These are phyloP conservation scores for Pisolithus tinctorius DNA, from an alignment of 768 basidiomycete species.

Conservation along the genomic window DNA sequence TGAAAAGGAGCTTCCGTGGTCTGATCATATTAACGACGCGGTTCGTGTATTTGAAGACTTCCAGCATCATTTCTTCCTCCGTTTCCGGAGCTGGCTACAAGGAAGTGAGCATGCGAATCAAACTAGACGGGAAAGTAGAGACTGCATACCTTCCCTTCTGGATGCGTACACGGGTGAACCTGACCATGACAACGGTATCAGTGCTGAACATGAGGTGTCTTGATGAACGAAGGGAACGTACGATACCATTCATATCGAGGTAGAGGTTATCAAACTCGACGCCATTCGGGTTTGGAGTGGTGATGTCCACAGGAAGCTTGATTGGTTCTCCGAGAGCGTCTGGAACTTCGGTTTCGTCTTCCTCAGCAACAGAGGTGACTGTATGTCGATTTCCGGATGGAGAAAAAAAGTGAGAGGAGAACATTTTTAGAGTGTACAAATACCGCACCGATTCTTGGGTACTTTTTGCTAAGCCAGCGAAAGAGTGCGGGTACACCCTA, in stretches of 20 bases:
- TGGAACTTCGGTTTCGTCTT: constrained; percentile 65
- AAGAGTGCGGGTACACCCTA: constrained; percentile 98
- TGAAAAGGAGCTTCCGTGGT: constrained; percentile 91
- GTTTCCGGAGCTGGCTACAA: constrained; percentile 88
- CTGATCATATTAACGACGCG: constrained; percentile 95
- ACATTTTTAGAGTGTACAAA: not conserved
- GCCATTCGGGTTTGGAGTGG: constrained; percentile 87
- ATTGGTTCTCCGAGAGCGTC: constrained; percentile 62
- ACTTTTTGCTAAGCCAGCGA: constrained; percentile 98
- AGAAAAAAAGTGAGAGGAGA: not conserved
- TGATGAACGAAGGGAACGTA: constrained; percentile 28
- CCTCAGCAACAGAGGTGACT: constrained; percentile 81
- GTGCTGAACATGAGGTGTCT: not conserved
- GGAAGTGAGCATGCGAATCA: not conserved
- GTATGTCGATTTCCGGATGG: not conserved
- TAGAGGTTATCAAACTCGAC: constrained; percentile 95
- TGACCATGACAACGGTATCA: constrained; percentile 19
- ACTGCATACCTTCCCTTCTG: constrained; percentile 78
- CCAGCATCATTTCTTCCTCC: constrained; percentile 99
- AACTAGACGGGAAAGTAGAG: not conserved
- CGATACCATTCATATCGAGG: constrained; percentile 99
- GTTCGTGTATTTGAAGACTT: constrained; percentile 95
- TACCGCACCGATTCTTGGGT: constrained; percentile 89
- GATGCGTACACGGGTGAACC: constrained; percentile 99
- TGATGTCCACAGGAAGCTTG: constrained; percentile 72